Base-by-base conservation (phyloP, 257 asterid species). In the Fraxinus americana region DNA sequence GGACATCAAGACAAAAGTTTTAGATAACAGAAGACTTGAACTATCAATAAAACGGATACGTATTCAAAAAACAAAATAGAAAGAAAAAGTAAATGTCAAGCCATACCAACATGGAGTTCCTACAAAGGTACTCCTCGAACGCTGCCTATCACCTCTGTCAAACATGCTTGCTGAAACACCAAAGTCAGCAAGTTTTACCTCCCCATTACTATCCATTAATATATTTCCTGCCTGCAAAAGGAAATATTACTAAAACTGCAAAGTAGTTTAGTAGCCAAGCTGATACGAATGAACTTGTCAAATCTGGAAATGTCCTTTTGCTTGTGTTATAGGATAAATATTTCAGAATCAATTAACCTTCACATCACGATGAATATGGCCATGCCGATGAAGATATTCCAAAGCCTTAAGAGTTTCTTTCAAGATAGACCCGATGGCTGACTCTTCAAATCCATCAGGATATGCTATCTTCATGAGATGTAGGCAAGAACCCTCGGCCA, bases 101-200 rank as follows among this genome's bases (percentile, higher is more conserved):
- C 36, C 80, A 23, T 85, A 96, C 99, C 99, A 96, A 94, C 99
- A 96, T 41, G 99, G 99, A 87, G 99, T 96, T 85, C 99, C 99
- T 35, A 96, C 98, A 79, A 96, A 96, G 76, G 99, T 96, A 87
- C 92, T 96, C 84, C 99, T 91, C 48, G 99, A 92, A 34, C 97
- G 92, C 77, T 92, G 99, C 82, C 99, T 92, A 83, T 92, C 99
- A 82, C 97, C 98, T 81, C 77, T 94, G 88, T 96, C 99, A 89
- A 93, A 93, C 97, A 96, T 82, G 88, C 93, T 87, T 29, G 98
- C 97, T 65, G 99, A 96, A 79, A 96, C 99, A 79, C 99, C 99
- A 86, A 96, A 96, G 83, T 96, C 99, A 59, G 92, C 99, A 81
- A 96, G 97, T 90, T 96, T 96, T 84, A 96, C 94, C 76, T 82